These are phyloP conservation scores for Pyronema domesticum DNA, from an alignment of 495 filamentous ascomycete genomes.

Conservation along the genomic window DNA sequence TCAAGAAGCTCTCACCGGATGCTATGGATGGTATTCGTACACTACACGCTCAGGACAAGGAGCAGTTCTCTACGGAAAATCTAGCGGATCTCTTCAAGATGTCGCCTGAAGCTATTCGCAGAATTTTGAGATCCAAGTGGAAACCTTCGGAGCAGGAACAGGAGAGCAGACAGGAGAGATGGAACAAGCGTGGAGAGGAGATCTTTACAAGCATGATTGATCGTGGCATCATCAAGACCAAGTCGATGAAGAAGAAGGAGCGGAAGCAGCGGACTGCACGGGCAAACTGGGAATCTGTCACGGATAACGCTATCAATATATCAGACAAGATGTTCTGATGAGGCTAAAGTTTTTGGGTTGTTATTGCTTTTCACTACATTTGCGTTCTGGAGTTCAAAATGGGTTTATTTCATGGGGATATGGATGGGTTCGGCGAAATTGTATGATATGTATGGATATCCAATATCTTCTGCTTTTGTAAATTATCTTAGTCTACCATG, in stretches of 20 bases:
- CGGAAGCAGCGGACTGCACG: neutral
- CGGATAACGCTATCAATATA: no score
- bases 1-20: constrained; percentile 78
- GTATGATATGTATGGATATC: no score
- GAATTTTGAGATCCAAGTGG: constrained; percentile 80
- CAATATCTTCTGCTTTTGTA: no score
- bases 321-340: no score
- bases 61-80: constrained; percentile 51
- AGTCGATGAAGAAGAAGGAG: constrained; percentile 11
- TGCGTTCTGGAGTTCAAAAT: no score
- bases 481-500: no score
- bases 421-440: no score
- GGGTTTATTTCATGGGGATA: no score
- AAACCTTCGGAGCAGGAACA: constrained; percentile 35
- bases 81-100: constrained; percentile 68
- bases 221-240: constrained; percentile 9
- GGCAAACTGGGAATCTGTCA: no score
- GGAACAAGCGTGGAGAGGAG: constrained; percentile 55
- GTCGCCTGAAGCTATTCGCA: constrained; percentile 66
- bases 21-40: constrained; percentile 71
- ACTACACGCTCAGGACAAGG: constrained; percentile 55
- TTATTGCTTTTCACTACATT: no score
- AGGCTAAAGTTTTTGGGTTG: no score
- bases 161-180: constrained; percentile 44
- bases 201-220: constrained; percentile 27